phyloP scores from a whole-genome alignment of 345 rosid species.

The Rhizophora apiculata region DNA sequence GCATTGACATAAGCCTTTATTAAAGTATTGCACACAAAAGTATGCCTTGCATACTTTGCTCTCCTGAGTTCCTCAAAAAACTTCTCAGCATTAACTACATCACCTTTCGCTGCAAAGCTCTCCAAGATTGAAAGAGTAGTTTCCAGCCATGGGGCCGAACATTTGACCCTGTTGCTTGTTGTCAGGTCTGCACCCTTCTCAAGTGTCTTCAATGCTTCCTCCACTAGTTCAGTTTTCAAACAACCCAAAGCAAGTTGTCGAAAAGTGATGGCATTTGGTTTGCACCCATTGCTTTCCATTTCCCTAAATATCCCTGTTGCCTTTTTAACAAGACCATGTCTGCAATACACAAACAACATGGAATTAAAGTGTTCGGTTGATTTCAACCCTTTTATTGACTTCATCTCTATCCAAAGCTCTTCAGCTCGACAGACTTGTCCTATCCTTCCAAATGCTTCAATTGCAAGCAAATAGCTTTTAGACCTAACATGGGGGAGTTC shows the following conservation, averaged over 20 bases:
- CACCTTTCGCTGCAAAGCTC: conserved; percentile 71
- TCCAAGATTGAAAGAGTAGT: conserved; percentile 69
- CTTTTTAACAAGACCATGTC: conserved; percentile 52
- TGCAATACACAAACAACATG: conserved; percentile 68
- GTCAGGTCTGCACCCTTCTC: conserved; percentile 45
- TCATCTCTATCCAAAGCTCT: conserved; percentile 83
- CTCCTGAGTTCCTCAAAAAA: conserved; percentile 61
- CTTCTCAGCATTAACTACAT: conserved; percentile 63
- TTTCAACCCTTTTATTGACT: conserved; percentile 44
- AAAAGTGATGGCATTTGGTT: conserved; percentile 75
- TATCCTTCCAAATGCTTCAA: conserved; percentile 74
- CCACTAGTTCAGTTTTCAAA: conserved; percentile 52
- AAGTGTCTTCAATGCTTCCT: conserved; percentile 68
- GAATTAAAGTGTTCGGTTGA: conserved; percentile 77
- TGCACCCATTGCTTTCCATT: conserved; percentile 49
- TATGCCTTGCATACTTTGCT: conserved; percentile 64
- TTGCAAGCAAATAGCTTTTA: conserved; percentile 63
- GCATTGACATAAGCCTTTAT: conserved; percentile 82
- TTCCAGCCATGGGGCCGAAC: conserved; percentile 88
- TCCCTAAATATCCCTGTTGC: conserved; percentile 62
- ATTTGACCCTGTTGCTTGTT: conserved; percentile 49
- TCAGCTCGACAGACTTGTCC: conserved; percentile 58
- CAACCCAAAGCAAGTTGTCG: conserved; percentile 91
- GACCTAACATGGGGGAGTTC: conserved; percentile 56
- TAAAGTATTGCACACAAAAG: conserved; percentile 77